Evolutionary conservation across 2,329 filamentous ascomycete genomes (phyloP).

Genomic region (Hymenoscyphus repandus): DNA sequence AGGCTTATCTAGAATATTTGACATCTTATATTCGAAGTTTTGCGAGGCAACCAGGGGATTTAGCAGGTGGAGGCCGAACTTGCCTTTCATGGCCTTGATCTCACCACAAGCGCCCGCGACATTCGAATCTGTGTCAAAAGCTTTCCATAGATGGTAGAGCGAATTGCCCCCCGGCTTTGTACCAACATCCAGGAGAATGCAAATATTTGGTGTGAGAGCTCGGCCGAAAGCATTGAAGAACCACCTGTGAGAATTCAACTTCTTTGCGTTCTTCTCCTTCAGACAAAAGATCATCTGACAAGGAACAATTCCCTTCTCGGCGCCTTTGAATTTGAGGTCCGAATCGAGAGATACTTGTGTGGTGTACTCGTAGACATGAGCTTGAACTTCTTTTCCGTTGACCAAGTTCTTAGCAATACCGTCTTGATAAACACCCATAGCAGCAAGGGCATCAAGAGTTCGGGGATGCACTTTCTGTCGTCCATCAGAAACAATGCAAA

Average conservation of each 20-base stretch:
- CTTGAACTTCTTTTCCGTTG: constrained; percentile 91
- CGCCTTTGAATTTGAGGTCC: constrained; percentile 97
- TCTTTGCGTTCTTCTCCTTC: constrained; percentile 96
- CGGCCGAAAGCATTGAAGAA: constrained; percentile 98
- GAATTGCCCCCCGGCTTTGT: constrained; percentile 85
- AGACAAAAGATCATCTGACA: constrained; percentile 98
- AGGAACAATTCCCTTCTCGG: constrained; percentile 96
- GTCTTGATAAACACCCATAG: constrained; percentile 96
- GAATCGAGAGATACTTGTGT: constrained; percentile 95
- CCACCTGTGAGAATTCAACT: constrained; percentile 97
- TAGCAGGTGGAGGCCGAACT: constrained; percentile 72
- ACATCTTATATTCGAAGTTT: constrained; percentile 99
- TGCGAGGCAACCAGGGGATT: constrained; percentile 95
- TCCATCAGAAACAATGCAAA: constrained; percentile 93
- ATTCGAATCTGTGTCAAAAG: constrained; percentile 95
- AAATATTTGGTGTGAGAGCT: constrained; percentile 90
- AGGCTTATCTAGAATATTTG: constrained; percentile 96
- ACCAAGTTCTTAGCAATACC: constrained; percentile 98
- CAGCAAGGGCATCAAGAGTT: constrained; percentile 88
- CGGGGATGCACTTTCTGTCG: constrained; percentile 89
- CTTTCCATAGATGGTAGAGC: constrained; percentile 98
- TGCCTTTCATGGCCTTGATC: constrained; percentile 95
- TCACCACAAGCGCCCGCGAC: constrained; percentile 96
- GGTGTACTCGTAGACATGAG: constrained; percentile 98
- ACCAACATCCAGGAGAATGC: constrained; percentile 93